phyloP scores from a whole-genome alignment of 306 rosid species.

The Castanospermum australe region DNA sequence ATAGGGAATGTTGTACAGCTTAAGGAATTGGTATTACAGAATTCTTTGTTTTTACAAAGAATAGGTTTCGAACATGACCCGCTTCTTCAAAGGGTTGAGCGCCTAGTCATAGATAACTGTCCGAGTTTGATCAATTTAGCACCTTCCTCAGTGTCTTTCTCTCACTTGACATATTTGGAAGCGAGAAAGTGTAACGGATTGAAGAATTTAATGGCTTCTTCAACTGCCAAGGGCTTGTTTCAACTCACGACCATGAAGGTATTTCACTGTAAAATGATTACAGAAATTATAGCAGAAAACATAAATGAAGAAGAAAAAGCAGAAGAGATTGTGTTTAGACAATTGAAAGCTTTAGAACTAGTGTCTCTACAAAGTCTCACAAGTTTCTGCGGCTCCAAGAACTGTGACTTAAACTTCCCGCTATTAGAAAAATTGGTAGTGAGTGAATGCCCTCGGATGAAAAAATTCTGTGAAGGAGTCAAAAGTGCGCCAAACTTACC shows the following conservation, averaged over 20 bases:
- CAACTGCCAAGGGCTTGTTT: not conserved
- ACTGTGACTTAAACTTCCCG: not conserved
- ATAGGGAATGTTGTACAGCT: not conserved
- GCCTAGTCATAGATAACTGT: not conserved
- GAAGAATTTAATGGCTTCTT: not conserved
- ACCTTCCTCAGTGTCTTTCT: not conserved
- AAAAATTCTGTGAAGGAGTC: not conserved
- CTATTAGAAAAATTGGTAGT: not conserved
- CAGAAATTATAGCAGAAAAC: not conserved
- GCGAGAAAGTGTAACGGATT: not conserved
- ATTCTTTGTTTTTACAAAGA: not conserved
- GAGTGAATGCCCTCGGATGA: not conserved
- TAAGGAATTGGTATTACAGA: not conserved
- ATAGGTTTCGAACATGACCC: slow-evolving; percentile 6
- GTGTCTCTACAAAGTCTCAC: not conserved
- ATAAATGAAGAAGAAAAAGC: not conserved
- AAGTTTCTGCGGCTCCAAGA: not conserved
- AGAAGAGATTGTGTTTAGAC: not conserved
- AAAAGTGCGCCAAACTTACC: not conserved
- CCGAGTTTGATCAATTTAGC: not conserved
- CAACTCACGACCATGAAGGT: slow-evolving; percentile 13
- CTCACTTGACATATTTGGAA: slow-evolving; percentile 19
- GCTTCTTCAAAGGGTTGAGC: slow-evolving; percentile 16
- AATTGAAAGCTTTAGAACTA: slow-evolving; percentile 9
- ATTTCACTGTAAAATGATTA: not conserved